Evolutionary conservation across 768 basidiomycete species (phyloP).

Genomic region (Leccinum barrowsii): DNA sequence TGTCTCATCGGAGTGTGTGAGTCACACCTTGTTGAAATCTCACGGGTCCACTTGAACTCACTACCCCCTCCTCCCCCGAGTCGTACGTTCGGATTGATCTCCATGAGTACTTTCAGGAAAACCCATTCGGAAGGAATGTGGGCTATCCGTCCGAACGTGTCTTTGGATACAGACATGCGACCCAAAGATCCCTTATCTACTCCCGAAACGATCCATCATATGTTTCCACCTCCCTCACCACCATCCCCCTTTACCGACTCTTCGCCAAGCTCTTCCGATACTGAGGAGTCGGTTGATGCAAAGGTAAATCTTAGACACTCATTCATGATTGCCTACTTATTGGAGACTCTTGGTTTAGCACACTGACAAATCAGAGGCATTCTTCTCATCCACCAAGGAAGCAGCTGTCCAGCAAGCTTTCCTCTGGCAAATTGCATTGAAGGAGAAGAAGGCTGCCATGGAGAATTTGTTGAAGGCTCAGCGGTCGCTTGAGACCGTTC

Average conservation of each 20-base stretch:
- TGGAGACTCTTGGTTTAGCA: neutral
- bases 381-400: neutral
- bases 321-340: neutral
- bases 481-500: neutral
- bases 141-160: neutral
- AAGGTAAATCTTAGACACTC: neutral
- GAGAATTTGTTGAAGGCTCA: neutral
- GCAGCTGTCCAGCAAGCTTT: neutral
- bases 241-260: neutral
- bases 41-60: too few species aligned
- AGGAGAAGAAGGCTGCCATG: neutral
- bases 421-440: neutral
- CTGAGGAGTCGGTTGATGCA: neutral
- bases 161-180: neutral
- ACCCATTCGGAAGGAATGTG: neutral
- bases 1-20: too few species aligned
- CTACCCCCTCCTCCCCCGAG: too few species aligned
- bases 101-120: neutral
- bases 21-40: too few species aligned
- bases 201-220: neutral
- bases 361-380: neutral
- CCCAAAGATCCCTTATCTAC: neutral
- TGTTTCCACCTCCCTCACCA: neutral
- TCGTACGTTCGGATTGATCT: too few species aligned
- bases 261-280: neutral